Percentiles rank a stretch among this genome's conserved stretches.
These are phyloP conservation scores for Saccharomycopsis fibuligera DNA, from an alignment of 805 yeast species.

Conservation along the genomic window DNA sequence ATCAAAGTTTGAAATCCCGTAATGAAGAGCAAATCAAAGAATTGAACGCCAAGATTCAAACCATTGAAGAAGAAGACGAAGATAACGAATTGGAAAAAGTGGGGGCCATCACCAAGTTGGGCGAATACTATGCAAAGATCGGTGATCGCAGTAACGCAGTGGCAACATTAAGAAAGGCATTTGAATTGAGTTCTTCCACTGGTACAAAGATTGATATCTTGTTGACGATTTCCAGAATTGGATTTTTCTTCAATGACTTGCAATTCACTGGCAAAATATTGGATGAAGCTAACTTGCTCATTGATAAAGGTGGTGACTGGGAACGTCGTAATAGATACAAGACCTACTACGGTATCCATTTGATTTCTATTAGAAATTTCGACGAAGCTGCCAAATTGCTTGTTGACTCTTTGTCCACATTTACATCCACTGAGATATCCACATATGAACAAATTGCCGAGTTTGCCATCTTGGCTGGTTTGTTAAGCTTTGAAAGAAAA, in stretches of 20 bases:
- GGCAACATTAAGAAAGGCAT: slow-evolving; percentile 60
- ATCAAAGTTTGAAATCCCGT: slow-evolving; percentile 40
- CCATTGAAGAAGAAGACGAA: slow-evolving; percentile 55
- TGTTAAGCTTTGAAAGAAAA: slow-evolving; percentile 72
- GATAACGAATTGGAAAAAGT: slow-evolving; percentile 85
- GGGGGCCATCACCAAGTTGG: slow-evolving; percentile 69
- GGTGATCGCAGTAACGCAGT: slow-evolving; percentile 75
- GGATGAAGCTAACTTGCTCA: slow-evolving; percentile 63
- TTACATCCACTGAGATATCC: slow-evolving; percentile 86
- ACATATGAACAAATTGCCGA: slow-evolving; percentile 86
- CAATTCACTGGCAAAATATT: slow-evolving; percentile 61
- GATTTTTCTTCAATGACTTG: slow-evolving; percentile 83
- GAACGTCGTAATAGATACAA: slow-evolving; percentile 94
- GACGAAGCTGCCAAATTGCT: slow-evolving; percentile 77
- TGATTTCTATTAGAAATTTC: slow-evolving; percentile 80
- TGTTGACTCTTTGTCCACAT: slow-evolving; percentile 89
- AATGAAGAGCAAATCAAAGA: slow-evolving; percentile 52
- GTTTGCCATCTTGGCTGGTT: slow-evolving; percentile 84
- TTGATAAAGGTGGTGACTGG: slow-evolving; percentile 99
- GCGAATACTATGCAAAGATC: slow-evolving; percentile 80
- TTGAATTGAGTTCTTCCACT: slow-evolving; percentile 73
- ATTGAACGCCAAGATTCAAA: slow-evolving; percentile 37
- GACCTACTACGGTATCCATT: slow-evolving; percentile 81
- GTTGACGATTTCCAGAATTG: slow-evolving; percentile 77
- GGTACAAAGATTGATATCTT: slow-evolving; percentile 87